Conservation (phyloP, 768 basidiomycete genomes). For the Lactarius quietus region DNA sequence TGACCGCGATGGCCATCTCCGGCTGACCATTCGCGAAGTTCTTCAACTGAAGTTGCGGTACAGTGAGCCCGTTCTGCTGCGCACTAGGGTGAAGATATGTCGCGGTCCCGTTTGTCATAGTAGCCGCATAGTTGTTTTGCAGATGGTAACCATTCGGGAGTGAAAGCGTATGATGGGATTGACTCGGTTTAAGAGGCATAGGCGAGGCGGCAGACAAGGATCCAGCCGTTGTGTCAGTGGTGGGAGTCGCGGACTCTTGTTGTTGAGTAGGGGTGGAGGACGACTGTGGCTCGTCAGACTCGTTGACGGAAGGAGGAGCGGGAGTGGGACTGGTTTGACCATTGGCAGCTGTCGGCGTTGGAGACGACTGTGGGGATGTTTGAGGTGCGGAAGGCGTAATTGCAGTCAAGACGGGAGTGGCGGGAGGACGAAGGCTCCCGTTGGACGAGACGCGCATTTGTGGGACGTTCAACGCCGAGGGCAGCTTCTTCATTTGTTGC, state of each 20-base stretch:
- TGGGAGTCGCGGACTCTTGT: constrained; percentile 13
- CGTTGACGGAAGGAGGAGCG: constrained; percentile 15
- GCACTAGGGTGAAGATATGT: constrained; percentile 34
- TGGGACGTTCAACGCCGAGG: constrained; percentile 45
- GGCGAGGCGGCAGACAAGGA: constrained; percentile 34
- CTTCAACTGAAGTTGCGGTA: constrained; percentile 62
- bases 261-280: constrained; percentile 15
- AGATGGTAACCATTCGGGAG: constrained; percentile 43
- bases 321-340: constrained; percentile 15
- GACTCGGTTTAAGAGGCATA: constrained; percentile 47
- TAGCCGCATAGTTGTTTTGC: constrained; percentile 40
- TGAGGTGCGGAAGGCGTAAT: constrained; percentile 33
- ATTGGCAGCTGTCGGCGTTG: constrained; percentile 22
- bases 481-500: constrained; percentile 60
- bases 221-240: constrained; percentile 11
- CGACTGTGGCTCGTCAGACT: constrained; percentile 26
- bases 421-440: constrained; percentile 50
- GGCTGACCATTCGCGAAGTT: constrained; percentile 39
- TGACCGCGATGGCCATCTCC: constrained; percentile 29
- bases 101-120: constrained; percentile 35
- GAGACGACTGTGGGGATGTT: constrained; percentile 20
- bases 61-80: constrained; percentile 42
- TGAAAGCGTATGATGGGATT: constrained; percentile 37
- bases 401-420: constrained; percentile 37
- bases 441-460: constrained; percentile 63